Base-by-base conservation (phyloP, 371 early-diverging fungal genomes). In the Lichtheimia ornata region DNA sequence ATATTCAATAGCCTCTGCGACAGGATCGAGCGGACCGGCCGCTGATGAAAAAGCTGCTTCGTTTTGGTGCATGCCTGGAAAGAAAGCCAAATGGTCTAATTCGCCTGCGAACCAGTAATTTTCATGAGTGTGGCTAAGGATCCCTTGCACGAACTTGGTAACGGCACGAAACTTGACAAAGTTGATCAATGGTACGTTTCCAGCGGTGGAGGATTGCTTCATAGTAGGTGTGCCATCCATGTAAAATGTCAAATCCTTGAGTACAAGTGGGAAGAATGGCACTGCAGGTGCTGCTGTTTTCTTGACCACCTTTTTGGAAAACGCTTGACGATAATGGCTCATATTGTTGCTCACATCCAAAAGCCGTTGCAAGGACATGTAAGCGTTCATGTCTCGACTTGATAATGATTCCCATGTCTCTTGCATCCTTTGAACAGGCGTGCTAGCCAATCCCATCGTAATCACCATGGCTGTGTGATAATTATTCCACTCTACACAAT, bases 171-270 rank as follows among this genome's bases (percentile, higher is more conserved):
- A 79, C 47, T 79, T 79, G 15, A 56, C 60, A 64, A 79, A 76
- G 24, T 79, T 76, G 43, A 76, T 61, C 18, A 73, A 49, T 17
- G 58, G 43, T 61, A 0, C 43, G 24, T 35, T 30, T n/a, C n/a
- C n/a, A 35, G 12, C 20, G 49, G 18, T 11, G 14, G 35, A 55
- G 17, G 49, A 20, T 20, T 18, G 62, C 55, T 35, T 49, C 14
- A 70, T 71, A 9, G 47, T 47, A 11, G 65, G 53, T 18, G 71
- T 77, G 7, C 75, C 77, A 25, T 77, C 77, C 64, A 72, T 59
- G n/a, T 70, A 65, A 50, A 80, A 80, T 2, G 75, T 74, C 42
- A 80, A 44, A 51, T 80, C 81, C 53, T 80, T 80, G 18, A 80
- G 63, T 9, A 77, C 56, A 6, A 80, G 50, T 7, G 77, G 81